phyloP scores from a whole-genome alignment of 768 basidiomycete species.

The Phaeotremella skinneri region DNA sequence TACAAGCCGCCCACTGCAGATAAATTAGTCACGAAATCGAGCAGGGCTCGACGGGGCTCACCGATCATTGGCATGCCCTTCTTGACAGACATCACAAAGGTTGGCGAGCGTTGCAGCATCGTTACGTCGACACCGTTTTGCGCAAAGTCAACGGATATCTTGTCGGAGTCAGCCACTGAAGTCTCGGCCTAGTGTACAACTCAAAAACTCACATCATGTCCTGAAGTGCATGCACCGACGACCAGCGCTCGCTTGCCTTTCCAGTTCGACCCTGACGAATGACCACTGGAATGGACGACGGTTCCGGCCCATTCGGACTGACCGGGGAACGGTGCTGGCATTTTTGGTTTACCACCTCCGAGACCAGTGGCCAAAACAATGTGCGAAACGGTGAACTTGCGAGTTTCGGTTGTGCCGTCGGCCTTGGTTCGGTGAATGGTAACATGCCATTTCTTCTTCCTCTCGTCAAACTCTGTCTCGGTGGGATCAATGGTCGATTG shows the following conservation, averaged over 20 bases:
- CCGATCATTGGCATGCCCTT: constrained; percentile 32
- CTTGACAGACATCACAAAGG: constrained; percentile 42
- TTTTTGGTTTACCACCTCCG: constrained; percentile 56
- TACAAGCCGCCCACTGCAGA: constrained; percentile 52
- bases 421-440: constrained; percentile 20
- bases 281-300: constrained; percentile 37
- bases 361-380: constrained; percentile 63
- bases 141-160: constrained; percentile 42
- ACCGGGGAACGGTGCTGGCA: constrained; percentile 52
- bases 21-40: not conserved
- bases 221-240: constrained; percentile 40
- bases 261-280: constrained; percentile 36
- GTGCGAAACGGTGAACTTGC: constrained; percentile 54
- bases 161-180: not conserved
- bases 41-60: constrained; percentile 4
- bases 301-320: constrained; percentile 33
- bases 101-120: constrained; percentile 43
- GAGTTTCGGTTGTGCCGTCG: constrained; percentile 34
- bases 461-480: constrained; percentile 29
- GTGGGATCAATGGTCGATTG: constrained; percentile 33
- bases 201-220: constrained; percentile 36
- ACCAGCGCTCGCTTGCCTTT: constrained; percentile 43
- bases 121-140: constrained; percentile 40
- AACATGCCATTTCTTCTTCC: constrained; percentile 52
- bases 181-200: not conserved